A percentile compares a stretch with the other conserved stretches of the same genome.
phyloP scores from a whole-genome alignment of 1,284 basidiomycete genomes.

The Lentinula novae-zelandiae region DNA sequence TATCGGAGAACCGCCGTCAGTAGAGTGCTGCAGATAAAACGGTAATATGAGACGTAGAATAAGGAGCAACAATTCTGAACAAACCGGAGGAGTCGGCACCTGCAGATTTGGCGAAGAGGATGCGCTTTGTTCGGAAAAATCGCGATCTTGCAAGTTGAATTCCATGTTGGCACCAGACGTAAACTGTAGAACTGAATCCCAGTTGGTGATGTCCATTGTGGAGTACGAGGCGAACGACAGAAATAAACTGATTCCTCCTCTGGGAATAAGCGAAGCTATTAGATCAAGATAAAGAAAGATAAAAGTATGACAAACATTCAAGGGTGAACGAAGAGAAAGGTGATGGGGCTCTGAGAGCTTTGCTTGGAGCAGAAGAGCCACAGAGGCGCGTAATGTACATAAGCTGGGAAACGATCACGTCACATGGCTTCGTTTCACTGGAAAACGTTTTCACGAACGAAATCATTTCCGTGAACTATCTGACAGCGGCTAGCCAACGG shows the following conservation, averaged over 20 bases:
- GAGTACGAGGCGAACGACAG: neutral
- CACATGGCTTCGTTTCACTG: neutral
- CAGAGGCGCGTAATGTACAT: neutral
- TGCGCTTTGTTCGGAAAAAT: neutral
- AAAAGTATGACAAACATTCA: neutral
- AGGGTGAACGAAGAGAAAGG: neutral
- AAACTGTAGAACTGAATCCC: constrained; percentile 62
- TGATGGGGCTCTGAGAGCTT: constrained; percentile 4
- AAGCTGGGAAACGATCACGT: constrained; percentile 1
- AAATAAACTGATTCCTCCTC: neutral
- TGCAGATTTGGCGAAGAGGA: constrained; percentile 27
- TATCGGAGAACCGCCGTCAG: constrained; percentile 41
- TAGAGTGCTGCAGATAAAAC: constrained; percentile 37
- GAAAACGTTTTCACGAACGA: too few relatives aligned
- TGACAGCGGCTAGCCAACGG: too few relatives aligned
- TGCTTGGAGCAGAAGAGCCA: neutral
- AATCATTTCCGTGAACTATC: too few relatives aligned
- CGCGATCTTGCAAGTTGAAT: constrained; percentile 3
- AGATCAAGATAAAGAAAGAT: neutral
- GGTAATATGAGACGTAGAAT: constrained; percentile 1
- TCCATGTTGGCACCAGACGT: constrained; percentile 38
- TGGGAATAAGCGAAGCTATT: neutral
- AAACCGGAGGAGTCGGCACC: constrained; percentile 65
- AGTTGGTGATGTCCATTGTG: constrained; percentile 45
- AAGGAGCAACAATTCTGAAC: constrained; percentile 21